Base-by-base conservation (phyloP, 202 grass and related monocot species). In the Brachypodium distachyon region DNA sequence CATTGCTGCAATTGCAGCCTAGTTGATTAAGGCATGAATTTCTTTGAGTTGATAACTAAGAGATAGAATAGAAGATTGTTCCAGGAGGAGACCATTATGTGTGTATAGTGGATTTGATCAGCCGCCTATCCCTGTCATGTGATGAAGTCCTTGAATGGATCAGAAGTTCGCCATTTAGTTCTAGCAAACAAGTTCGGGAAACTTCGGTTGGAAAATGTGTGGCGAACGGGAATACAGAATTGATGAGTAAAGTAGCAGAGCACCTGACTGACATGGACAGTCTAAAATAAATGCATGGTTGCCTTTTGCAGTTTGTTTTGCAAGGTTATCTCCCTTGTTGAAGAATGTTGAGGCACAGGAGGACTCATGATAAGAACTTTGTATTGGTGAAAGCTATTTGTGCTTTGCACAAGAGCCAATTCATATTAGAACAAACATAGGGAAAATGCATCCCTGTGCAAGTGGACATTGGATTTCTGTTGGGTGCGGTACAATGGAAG, bases 41-140 rank as follows among this genome's bases (percentile, higher is more conserved):
- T 97, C 21, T 97, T 93, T 79, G 51, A 61, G n/a, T 83, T 86
- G 82, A 93, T 97, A 87, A 77, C 28, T 32, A 54, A 66, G 67
- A 84, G 47, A 79, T 88, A 93, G 51, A 43, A 79, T 88, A 93
- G 51, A 43, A 76, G 34, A 77, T 93, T 86, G 66, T 83, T 51
- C 89, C 81, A 48, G 83, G 74, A 70, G 55, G 84, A 58, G 58
- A 82, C 25, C 90, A 96, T 60, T 88, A 79, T 67, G 44, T 76
- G 32, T 86, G 75, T 77, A 62, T 92, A 46, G 61, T 92, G 56
- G 89, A 92, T 79, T 70, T 96, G 87, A 46, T 96, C 34, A 74
- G 77, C 40, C 39, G 54, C 47, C 61, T 70, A 70, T 75, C 87
- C 16, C 26, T 25, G 26, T 73, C 55, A 5, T 26, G 83, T 68